phyloP scores from a whole-genome alignment of 257 asterid genomes.

The Parsonsia alboflavescens region DNA sequence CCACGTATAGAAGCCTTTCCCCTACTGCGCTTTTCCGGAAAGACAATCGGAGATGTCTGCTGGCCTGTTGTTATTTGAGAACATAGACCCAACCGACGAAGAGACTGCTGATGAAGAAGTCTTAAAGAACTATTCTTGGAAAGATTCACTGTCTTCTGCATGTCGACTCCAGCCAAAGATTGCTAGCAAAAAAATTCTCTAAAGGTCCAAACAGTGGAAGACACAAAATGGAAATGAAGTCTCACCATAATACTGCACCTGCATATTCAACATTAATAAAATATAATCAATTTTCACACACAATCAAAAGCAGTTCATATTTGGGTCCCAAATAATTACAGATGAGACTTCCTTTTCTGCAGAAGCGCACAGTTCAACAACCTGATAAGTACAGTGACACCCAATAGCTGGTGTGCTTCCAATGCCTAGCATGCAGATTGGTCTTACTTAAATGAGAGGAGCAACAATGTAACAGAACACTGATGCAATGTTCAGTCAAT shows the following conservation, averaged over 20 bases:
- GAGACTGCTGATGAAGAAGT: constrained; percentile 72
- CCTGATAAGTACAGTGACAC: not conserved
- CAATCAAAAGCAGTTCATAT: not conserved
- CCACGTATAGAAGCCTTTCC: constrained; percentile 46
- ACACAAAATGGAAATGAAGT: constrained; percentile 25
- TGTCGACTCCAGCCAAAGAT: constrained; percentile 32
- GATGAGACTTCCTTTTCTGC: not conserved
- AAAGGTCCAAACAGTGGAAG: constrained; percentile 21
- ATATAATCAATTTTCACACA: not conserved
- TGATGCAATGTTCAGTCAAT: not conserved
- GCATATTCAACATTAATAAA: constrained; percentile 9
- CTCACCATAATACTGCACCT: constrained; percentile 34
- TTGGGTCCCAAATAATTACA: not conserved
- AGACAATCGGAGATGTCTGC: constrained; percentile 82
- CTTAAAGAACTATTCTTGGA: constrained; percentile 70
- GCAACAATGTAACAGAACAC: not conserved
- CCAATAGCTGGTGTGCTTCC: not conserved
- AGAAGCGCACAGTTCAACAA: not conserved
- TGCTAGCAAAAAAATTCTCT: constrained; percentile 26
- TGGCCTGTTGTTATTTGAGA: constrained; percentile 75
- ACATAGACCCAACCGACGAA: constrained; percentile 84
- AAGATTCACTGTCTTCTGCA: constrained; percentile 73
- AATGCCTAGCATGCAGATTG: not conserved
- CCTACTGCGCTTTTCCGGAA: constrained; percentile 82
- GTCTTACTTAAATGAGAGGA: not conserved